These are phyloP conservation scores for Echinochloa phyllopogon DNA, from an alignment of 176 grass and related monocot genomes.

Conservation along the genomic window DNA sequence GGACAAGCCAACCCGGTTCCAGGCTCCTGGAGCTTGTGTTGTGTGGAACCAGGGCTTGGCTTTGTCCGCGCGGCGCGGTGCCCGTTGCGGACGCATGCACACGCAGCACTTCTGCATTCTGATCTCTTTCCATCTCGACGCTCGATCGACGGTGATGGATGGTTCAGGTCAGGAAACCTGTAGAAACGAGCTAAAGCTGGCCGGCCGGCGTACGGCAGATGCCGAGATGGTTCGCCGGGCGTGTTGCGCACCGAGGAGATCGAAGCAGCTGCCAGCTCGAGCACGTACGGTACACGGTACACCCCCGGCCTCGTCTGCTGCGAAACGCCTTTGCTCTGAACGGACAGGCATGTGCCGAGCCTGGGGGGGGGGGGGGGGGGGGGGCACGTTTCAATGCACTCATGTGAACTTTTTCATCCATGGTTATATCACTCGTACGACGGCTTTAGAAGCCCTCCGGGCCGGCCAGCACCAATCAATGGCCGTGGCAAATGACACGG, in stretches of 20 bases:
- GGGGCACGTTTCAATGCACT: conserved; percentile 10
- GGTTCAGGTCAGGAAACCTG: too few species aligned
- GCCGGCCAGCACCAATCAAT: not conserved
- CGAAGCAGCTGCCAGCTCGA: not conserved
- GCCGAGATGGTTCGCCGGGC: too few species aligned
- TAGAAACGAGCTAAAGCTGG: too few species aligned
- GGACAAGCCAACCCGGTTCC: conserved; percentile 1
- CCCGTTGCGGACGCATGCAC: too few species aligned
- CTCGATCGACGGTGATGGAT: too few species aligned
- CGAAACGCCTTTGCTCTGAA: not conserved
- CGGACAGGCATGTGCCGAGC: conserved; percentile 13
- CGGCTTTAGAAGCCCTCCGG: too few species aligned
- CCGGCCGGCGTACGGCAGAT: too few species aligned
- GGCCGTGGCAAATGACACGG: not conserved
- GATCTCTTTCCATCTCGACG: not conserved
- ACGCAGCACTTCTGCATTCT: too few species aligned
- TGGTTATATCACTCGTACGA: not conserved
- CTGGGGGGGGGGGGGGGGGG: too few species aligned
- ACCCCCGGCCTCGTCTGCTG: too few species aligned
- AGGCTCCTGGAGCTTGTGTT: conserved; percentile 1
- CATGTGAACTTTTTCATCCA: not conserved
- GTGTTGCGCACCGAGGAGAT: not conserved
- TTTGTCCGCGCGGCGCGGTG: too few species aligned
- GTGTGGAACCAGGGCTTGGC: not conserved
- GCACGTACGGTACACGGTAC: not conserved